phyloP scores from a whole-genome alignment of 1,139 yeast species.

The Saccharomyces hybrid region DNA sequence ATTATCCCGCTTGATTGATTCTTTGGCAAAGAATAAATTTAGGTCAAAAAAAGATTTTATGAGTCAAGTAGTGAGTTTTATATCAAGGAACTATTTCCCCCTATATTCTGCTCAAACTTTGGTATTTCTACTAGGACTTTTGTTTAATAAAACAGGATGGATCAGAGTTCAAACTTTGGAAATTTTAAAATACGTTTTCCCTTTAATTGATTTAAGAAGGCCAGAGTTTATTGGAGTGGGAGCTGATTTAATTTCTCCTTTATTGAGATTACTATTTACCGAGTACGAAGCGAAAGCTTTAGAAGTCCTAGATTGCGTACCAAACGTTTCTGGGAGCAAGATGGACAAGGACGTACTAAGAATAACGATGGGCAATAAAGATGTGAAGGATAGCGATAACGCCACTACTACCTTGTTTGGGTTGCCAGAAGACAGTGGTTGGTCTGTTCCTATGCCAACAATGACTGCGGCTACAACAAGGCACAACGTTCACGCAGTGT shows the following conservation, averaged over 20 bases:
- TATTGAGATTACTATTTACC: conserved; percentile 71
- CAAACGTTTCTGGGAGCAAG: conserved; percentile 79
- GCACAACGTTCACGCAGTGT: conserved; percentile 92
- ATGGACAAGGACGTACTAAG: conserved; percentile 86
- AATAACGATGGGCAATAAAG: conserved; percentile 80
- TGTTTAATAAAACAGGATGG: conserved; percentile 74
- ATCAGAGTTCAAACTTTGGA: conserved; percentile 74
- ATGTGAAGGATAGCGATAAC: conserved; percentile 73
- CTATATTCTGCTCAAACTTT: conserved; percentile 66
- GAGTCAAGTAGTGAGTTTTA: conserved; percentile 69
- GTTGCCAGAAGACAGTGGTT: conserved; percentile 90
- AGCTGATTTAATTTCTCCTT: conserved; percentile 88
- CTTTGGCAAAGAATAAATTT: conserved; percentile 70
- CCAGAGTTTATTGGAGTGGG: conserved; percentile 87
- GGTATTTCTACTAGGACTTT: conserved; percentile 66
- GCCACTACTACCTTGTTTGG: conserved; percentile 88
- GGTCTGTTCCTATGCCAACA: conserved; percentile 96
- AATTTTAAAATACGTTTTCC: conserved; percentile 63
- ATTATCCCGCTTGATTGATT: conserved; percentile 64
- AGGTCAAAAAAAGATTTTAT: conserved; percentile 84
- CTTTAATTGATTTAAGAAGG: conserved; percentile 65
- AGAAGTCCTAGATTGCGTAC: conserved; percentile 82
- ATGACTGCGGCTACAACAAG: conserved; percentile 81
- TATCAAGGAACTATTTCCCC: conserved; percentile 64
- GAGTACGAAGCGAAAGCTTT: conserved; percentile 85